Evolutionary conservation across 2,329 filamentous ascomycete genomes (phyloP), one percentile per base, ranked within the genome.

Genomic region (Lachnum nothofagi): DNA sequence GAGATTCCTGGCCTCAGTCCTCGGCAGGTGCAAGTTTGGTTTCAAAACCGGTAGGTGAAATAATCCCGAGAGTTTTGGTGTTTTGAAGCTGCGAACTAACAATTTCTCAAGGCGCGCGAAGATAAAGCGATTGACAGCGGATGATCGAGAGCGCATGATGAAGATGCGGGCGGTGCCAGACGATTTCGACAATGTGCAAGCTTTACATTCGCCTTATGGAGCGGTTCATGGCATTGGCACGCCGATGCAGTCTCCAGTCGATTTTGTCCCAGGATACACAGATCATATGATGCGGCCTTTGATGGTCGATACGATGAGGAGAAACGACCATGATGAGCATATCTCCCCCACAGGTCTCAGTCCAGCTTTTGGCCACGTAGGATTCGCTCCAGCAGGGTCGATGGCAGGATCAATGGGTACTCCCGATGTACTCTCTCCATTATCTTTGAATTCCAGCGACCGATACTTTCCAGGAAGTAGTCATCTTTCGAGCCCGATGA

Each of bases 1-100:
- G 89, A 96, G 66, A 96, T 97, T 39, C 91, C 91, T 25, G 91
- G 91, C 1, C 71, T 97, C 42, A 95, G 88, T 61, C 88, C 91
- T 31, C 82, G 91, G 53, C 91, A 97, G 66, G 91, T 97, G 20
- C 91, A 97, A 68, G 91, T 97, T 42, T 97, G 91, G 91, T 97
- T 97, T 70, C 91, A 97, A 69, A 97, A 97, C 70, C 82, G 91
- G 91, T 95, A 78, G 60, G 77, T 63, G 44, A 53, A 41, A 31
- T 20, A 16, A 23, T 35, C 39, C 19, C 24, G 25, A 10, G 31
- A 17, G 37, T 29, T 27, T 23, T 17, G 19, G 27, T 22, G 7
- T 9, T 34, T 3, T 10, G 39, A 25, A 16, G 38, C 34, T 20
- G 24, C 16, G 3, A 14, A 41, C 49, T 60, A 42, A 58, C 37